Evolutionary conservation across 2,329 filamentous ascomycete species (phyloP), one percentile per base, ranked within the genome.

Genomic region (Arthrobotrys sphaeroides): DNA sequence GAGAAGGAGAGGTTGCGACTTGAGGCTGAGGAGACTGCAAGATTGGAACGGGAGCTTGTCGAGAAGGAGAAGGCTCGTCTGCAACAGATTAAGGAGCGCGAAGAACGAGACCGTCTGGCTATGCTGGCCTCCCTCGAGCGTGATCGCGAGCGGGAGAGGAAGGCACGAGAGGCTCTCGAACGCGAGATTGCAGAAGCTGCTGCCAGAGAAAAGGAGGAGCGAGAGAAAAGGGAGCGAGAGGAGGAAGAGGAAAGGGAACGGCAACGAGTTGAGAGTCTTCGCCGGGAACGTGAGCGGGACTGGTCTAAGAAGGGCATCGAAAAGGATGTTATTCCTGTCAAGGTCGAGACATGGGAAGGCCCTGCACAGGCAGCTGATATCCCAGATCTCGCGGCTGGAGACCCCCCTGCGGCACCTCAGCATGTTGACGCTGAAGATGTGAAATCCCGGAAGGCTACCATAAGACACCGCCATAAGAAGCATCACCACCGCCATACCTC

Each of bases 191-290:
- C 55, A 43, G 77, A 75, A 42, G 72, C 72, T 13, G 72, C 79
- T 22, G 80, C 81, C 13, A 82, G 82, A 70, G 81, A 82, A 43
- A 81, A 81, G 31, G 81, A 80, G 69, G 82, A 83, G 51, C 66
- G 76, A 5, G 66, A 73, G 74, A 78, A 79, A 59, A 68, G 86
- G 59, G 84, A 85, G 75, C 86, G 84, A 79, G 83, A 85, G n/a
- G 83, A 82, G 66, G 80, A 78, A 47, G 81, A 83, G 77, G 79
- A 75, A 60, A 78, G 79, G 77, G 79, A 81, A 77, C 68, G 81
- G 28, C 66, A 78, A 79, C 77, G 77, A 73, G 24, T 78, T 18
- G 78, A 79, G 59, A 76, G 65, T 28, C 70, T 78, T 65, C 76
- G 62, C 10, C 65, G 67, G 31, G 78, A 82, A 31, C 80, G 80